phyloP scores from a whole-genome alignment of 352 stramenopile genomes.

The Phytopythium aichiense region DNA sequence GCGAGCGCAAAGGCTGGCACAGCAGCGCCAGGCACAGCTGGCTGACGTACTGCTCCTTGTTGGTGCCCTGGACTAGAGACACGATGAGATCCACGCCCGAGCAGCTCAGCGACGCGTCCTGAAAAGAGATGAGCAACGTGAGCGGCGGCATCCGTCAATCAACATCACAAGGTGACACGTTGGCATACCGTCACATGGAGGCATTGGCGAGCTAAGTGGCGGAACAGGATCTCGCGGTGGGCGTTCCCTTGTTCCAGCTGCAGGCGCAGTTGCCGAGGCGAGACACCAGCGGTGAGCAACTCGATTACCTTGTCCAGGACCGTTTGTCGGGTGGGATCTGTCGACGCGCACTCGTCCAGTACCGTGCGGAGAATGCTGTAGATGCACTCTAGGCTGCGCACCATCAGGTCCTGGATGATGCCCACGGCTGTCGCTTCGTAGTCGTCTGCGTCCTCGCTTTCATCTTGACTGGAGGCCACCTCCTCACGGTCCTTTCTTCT shows the following conservation, averaged over 20 bases:
- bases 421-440: slow-evolving; percentile 9
- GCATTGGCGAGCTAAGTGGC: slow-evolving; percentile 39
- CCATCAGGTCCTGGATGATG: slow-evolving; percentile 21
- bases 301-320: slow-evolving; percentile 19
- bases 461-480: background rate
- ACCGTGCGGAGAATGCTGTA: slow-evolving; percentile 33
- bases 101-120: slow-evolving; percentile 52
- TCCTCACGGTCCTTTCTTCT: no score
- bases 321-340: background rate
- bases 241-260: slow-evolving; percentile 7
- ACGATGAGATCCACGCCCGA: slow-evolving; percentile 34
- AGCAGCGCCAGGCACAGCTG: slow-evolving; percentile 55
- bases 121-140: background rate
- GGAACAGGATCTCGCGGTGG: slow-evolving; percentile 35
- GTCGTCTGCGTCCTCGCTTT: slow-evolving; percentile 1
- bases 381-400: slow-evolving; percentile 27
- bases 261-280: slow-evolving; percentile 3
- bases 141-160: background rate
- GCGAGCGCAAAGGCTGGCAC: slow-evolving; percentile 46
- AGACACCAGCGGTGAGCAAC: slow-evolving; percentile 28
- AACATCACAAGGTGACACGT: background rate
- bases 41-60: slow-evolving; percentile 33
- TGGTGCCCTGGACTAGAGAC: slow-evolving; percentile 35
- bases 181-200: slow-evolving; percentile 40
- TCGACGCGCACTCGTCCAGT: slow-evolving; percentile 29